Base-by-base conservation (phyloP, 345 rosid genomes). In the Diplotaxis tenuifolia region DNA sequence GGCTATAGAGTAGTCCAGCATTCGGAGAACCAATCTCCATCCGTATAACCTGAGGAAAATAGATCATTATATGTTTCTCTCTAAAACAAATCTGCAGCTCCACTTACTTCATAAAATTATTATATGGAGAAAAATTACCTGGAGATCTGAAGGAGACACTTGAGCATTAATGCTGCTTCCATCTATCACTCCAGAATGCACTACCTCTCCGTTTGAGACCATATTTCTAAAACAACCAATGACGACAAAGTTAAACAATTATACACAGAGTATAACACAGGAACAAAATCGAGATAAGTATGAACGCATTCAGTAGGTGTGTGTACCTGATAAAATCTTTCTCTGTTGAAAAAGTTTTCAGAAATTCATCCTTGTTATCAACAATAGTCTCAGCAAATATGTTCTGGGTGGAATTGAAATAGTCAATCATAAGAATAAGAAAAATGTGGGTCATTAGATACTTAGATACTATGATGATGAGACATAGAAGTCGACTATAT, bases 331-430 rank as follows among this genome's bases (percentile, higher is more conserved):
- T 80, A 67, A 84, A 85, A 36, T 86, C 80, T 67, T 70, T 78
- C 69, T 90, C 90, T 19, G 78, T 72, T 9, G 96, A 86, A 84
- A 95, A 92, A 7, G 91, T 84, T 74, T 84, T 76, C 69, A 92
- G 84, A 80, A 92, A 92, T 7, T 88, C 88, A 18, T 90, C 96
- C 78, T 87, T 88, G 52, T 67, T 81, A 47, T 90, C 96, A 62
- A 92, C 78, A 62, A 95, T 87, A 69, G 92, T 95, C 78, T 87
- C 97, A 72, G 85, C 96, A 83, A 95, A 86, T 76, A 95, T 84
- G 60, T 80, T 84, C 99, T 92, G 86, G 20, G 47, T 61, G 31
- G 57, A 72, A 52, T 29, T 9, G 14, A 62, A 55, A 45, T 0
- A 45, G 47, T 50, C 25, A 42, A 73, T 83, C 64, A 22, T 54